Evolutionary conservation across 1,139 yeast species (phyloP).

Genomic region (Petasospora fabianii): DNA sequence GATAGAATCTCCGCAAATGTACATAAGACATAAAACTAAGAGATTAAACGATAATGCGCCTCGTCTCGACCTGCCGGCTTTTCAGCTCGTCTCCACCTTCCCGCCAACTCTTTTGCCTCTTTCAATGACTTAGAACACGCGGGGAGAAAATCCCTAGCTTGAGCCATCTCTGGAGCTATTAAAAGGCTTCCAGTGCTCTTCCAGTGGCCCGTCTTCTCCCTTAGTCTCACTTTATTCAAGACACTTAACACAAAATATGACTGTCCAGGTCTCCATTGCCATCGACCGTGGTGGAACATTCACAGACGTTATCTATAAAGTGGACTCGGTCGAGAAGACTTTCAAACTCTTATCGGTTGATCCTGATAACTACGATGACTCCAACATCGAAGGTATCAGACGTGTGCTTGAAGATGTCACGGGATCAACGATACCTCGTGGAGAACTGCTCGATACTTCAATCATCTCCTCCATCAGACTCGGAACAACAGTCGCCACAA

Average conservation of each 20-base stretch:
- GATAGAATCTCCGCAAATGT: too few species aligned
- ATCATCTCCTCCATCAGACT: constrained; percentile 56
- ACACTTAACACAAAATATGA: too few species aligned
- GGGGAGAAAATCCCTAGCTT: not conserved
- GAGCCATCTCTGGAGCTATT: too few species aligned
- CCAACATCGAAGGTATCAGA: constrained; percentile 88
- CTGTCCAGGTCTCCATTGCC: constrained; percentile 31
- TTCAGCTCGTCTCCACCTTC: constrained; percentile 15
- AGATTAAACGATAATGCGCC: too few species aligned
- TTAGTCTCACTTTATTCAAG: too few species aligned
- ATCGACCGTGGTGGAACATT: constrained; percentile 80
- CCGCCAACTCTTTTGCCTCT: not conserved
- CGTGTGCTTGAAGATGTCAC: constrained; percentile 62
- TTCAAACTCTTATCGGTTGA: constrained; percentile 79
- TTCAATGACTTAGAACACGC: not conserved
- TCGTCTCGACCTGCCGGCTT: too few species aligned
- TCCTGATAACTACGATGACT: constrained; percentile 80
- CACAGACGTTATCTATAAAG: constrained; percentile 64
- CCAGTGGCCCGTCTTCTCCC: too few species aligned
- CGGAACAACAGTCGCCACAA: constrained; percentile 84
- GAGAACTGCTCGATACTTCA: constrained; percentile 41
- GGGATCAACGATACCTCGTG: constrained; percentile 48
- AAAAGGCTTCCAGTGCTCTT: too few species aligned
- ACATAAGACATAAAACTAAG: too few species aligned
- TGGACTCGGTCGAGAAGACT: constrained; percentile 41